Evolutionary conservation across 192 early-diverging fungal genomes (phyloP), one percentile per base, ranked within the genome.

Genomic region (Coemansia sp.): DNA sequence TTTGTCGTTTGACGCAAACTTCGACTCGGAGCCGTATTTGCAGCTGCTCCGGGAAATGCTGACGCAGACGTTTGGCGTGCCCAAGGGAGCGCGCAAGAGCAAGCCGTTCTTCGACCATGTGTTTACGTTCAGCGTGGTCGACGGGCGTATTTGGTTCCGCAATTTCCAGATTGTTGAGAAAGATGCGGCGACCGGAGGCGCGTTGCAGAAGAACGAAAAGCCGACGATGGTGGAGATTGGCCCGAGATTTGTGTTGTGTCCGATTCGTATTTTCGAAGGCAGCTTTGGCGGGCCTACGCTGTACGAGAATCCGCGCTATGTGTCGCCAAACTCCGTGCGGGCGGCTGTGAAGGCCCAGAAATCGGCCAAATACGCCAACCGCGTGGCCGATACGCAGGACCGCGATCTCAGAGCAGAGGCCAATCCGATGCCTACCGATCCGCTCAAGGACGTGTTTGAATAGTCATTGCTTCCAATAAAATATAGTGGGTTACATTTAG

Each of bases 41-140:
- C 73, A 85, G 63, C 83, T 99, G 23, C 82, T 99, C 55, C 96
- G 97, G 87, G 94, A 99, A 74, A 74, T 99, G 40, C 90, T 99
- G 58, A 90, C 88, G 34, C 94, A 95, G 77, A 87, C 87, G 15
- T 97, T 97, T 84, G 90, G 86, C 24, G 88, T 90, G 25, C 97
- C 97, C 31, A 90, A 88, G 63, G 90, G 91, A 6, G 84, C 90
- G 4, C 87, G 97, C 49, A 85, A 88, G 68, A 86, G 92, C 82
- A 99, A 99, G 76, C 97, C 97, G 44, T 99, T 99, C 72, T 82
- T 95, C 58, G 97, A 99, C 76, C 97, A 97, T 58, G 90, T 99
- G 17, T 78, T 97, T 58, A 86, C 86, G 7, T 96, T 96, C 69
- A 88, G 89, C 38, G 86, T 93, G 54, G 90, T 88, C 49, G 93